Percentiles rank a stretch among this genome's conserved stretches.
phyloP scores from a whole-genome alignment of 805 yeast genomes.

The Starmerella apis region DNA sequence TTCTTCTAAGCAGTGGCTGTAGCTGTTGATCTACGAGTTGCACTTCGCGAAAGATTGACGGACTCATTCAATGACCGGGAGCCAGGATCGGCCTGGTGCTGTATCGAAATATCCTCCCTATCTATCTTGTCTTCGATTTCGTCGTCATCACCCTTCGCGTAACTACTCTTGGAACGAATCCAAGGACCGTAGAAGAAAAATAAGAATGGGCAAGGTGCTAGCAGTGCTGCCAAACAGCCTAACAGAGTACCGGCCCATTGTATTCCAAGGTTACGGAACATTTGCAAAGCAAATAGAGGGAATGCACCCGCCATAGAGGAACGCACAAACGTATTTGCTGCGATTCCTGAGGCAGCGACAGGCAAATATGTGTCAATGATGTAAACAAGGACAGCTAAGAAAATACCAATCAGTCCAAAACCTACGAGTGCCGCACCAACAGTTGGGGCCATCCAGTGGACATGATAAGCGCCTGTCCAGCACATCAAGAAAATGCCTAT shows the following conservation, averaged over 20 bases:
- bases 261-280: constrained; percentile 43
- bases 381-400: constrained; percentile 51
- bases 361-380: constrained; percentile 50
- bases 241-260: constrained; percentile 48
- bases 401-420: constrained; percentile 45
- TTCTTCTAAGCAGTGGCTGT: too few relatives aligned
- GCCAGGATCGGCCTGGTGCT: constrained; percentile 21
- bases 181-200: constrained; percentile 42
- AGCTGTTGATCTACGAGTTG: background rate
- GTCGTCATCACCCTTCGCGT: constrained; percentile 20
- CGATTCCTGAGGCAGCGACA: constrained; percentile 54
- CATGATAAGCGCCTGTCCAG: constrained; percentile 71
- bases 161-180: constrained; percentile 22
- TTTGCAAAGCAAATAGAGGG: constrained; percentile 47
- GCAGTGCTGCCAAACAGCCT: constrained; percentile 40
- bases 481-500: constrained; percentile 76
- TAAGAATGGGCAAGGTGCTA: constrained; percentile 49
- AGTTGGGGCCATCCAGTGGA: constrained; percentile 58
- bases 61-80: constrained; percentile 1
- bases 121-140: constrained; percentile 8
- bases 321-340: constrained; percentile 52
- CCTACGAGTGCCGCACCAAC: constrained; percentile 47
- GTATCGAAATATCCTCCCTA: constrained; percentile 14
- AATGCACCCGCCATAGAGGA: constrained; percentile 51
- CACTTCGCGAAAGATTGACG: background rate